Percentiles rank a stretch among this genome's conserved stretches.
These are phyloP conservation scores for Lentinula sp. DNA, from an alignment of 768 basidiomycete species.

Conservation along the genomic window DNA sequence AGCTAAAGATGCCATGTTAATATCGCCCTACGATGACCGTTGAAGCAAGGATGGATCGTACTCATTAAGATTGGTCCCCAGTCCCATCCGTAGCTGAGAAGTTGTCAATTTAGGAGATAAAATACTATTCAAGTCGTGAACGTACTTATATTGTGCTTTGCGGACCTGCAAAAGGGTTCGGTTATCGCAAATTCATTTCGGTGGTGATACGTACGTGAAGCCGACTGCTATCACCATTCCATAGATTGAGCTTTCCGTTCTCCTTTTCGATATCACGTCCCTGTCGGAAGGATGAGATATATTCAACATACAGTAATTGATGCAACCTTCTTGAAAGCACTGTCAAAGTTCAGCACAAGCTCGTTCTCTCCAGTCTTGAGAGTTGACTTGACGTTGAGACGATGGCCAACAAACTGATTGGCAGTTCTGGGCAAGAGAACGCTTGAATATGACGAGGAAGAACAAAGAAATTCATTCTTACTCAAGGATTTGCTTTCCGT, in stretches of 20 bases:
- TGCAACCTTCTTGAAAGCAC: conserved; percentile 64
- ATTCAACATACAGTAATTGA: not conserved
- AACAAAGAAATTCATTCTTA: conserved; percentile 20
- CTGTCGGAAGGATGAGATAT: conserved; percentile 21
- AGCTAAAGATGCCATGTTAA: conserved; percentile 42
- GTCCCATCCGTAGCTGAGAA: conserved; percentile 78
- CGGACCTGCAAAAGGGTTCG: conserved; percentile 60
- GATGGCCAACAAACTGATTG: conserved; percentile 81
- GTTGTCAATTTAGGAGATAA: not conserved
- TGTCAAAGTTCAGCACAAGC: conserved; percentile 64
- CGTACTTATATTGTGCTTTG: conserved; percentile 89
- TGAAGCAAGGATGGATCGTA: not conserved
- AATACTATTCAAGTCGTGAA: conserved; percentile 9
- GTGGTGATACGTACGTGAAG: conserved; percentile 45
- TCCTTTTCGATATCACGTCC: conserved; percentile 70
- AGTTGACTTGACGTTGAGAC: conserved; percentile 49
- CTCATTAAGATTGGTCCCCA: conserved; percentile 45
- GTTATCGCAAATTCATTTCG: conserved; percentile 31
- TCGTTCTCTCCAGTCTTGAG: conserved; percentile 58
- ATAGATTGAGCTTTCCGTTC: conserved; percentile 55
- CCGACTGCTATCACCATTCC: conserved; percentile 92
- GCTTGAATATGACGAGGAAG: not conserved
- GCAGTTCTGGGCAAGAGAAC: conserved; percentile 41
- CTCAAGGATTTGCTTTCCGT: conserved; percentile 65
- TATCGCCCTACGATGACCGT: not conserved